These are phyloP conservation scores for Colletotrichum navitas DNA, from an alignment of 2,329 filamentous ascomycete genomes.

Conservation along the genomic window DNA sequence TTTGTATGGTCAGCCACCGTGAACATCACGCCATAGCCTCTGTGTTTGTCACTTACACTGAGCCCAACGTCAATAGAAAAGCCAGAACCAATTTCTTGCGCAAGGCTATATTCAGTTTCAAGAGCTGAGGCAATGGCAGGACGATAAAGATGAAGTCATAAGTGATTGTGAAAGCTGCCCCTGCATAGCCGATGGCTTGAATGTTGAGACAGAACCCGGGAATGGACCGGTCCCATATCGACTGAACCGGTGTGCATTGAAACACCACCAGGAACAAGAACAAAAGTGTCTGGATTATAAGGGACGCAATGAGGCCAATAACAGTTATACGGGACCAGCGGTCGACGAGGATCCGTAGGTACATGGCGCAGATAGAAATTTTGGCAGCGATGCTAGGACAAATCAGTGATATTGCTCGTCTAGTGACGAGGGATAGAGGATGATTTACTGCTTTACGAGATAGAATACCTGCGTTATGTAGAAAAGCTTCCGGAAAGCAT, in stretches of 20 bases:
- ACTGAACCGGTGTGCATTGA: slow-evolving; percentile 43
- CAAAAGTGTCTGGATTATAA: slow-evolving; percentile 34
- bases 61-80: slow-evolving; percentile 38
- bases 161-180: slow-evolving; percentile 36
- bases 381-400: slow-evolving; percentile 41
- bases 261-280: slow-evolving; percentile 43
- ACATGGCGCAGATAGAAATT: slow-evolving; percentile 45
- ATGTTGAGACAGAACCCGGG: slow-evolving; percentile 30
- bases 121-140: slow-evolving; percentile 39
- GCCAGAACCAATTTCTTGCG: slow-evolving; percentile 35
- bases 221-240: slow-evolving; percentile 39
- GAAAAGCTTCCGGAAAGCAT: slow-evolving; percentile 31
- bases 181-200: slow-evolving; percentile 27
- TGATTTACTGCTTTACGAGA: slow-evolving; percentile 40
- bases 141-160: slow-evolving; percentile 39
- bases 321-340: slow-evolving; percentile 25
- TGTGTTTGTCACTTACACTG: slow-evolving; percentile 32
- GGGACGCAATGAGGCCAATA: slow-evolving; percentile 15
- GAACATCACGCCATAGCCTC: no score
- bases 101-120: slow-evolving; percentile 27
- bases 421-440: accelerated
- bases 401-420: not conserved
- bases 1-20: slow-evolving; percentile 10
- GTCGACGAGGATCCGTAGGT: slow-evolving; percentile 43
- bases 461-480: slow-evolving; percentile 45